Evolutionary conservation across 73 alveolate species (phyloP), one percentile per base, ranked within the genome.

Genomic region (Paramecium octaurelia): DNA sequence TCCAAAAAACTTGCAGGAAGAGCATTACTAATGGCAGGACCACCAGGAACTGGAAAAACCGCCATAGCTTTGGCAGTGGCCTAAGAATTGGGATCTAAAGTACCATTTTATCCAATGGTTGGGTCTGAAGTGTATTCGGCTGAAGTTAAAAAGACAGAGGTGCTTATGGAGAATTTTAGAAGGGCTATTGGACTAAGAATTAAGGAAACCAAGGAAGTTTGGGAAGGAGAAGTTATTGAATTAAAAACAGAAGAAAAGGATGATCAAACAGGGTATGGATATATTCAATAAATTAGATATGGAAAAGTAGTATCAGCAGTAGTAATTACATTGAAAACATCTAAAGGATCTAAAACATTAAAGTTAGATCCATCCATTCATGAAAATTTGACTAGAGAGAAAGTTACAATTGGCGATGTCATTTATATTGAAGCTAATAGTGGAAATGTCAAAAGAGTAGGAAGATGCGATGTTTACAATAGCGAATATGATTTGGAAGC

Each of bases 151-250:
- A 99, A 99, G 95, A 99, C 99, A 35, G 99, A 99, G 92, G 97
- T 99, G 84, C 93, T 99, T 90, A 99, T 99, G 99, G 99, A 98
- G 96, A 98, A 99, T 95, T 99, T 99, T 97, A 96, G 99, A 88
- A 95, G 99, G 90, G 99, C 99, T 21, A 99, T 99, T 69, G 99
- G 99, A 23, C 91, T 97, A 23, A 90, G 99, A 92, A 98, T 98
- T 68, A 98, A 99, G 95, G 99, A 99, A 95, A 97, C 99, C 50
- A 99, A 99, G 95, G 99, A 99, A 95, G 99, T 99, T 48, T 99
- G 99, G 99, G 99, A 99, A 95, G 99, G 99, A 44, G 99, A 99
- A 93, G 99, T 99, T 44, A 98, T 99, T 31, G 99, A 99, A 86
- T 94, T 99, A 83, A 94, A 99, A 69, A 99, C 99, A 31, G 99